These are phyloP conservation scores for Fusarium solani-melongenae DNA, from an alignment of 2,329 filamentous ascomycete genomes.

Conservation along the genomic window DNA sequence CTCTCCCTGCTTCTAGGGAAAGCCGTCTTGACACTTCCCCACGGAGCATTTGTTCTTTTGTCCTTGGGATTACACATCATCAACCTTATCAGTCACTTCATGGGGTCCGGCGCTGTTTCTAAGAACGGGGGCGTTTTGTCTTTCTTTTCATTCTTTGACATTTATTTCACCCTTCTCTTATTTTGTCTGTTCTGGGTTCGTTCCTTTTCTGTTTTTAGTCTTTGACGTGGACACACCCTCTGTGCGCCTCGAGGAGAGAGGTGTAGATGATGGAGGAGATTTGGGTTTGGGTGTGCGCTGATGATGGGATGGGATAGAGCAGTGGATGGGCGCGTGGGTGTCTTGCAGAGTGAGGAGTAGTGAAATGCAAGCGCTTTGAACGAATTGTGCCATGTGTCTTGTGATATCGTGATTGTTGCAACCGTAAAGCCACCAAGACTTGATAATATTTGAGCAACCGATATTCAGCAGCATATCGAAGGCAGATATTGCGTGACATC, in stretches of 20 bases:
- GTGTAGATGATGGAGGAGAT: slow-evolving; percentile 15
- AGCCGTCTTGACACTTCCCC: slow-evolving; percentile 8
- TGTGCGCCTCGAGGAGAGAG: slow-evolving; percentile 22
- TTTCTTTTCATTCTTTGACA: slow-evolving; percentile 23
- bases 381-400: not conserved
- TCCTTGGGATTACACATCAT: slow-evolving; percentile 30
- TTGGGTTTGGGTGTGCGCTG: slow-evolving; percentile 29
- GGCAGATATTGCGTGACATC: not conserved
- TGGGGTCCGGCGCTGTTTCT: slow-evolving; percentile 43
- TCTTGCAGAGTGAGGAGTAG: slow-evolving; percentile 35
- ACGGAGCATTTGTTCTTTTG: slow-evolving; percentile 26
- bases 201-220: slow-evolving; percentile 21
- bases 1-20: not conserved
- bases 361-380: slow-evolving; percentile 43
- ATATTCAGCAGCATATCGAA: not conserved
- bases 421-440: not conserved
- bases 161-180: slow-evolving; percentile 13
- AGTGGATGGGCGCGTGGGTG: slow-evolving; percentile 18
- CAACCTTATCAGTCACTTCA: slow-evolving; percentile 30
- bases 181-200: slow-evolving; percentile 16
- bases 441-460: not conserved
- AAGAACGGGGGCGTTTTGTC: slow-evolving; percentile 41
- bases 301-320: slow-evolving; percentile 32
- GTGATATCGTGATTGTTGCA: not conserved
- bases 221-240: slow-evolving; percentile 11